Evolutionary conservation across 257 asterid species (phyloP), one percentile per base, ranked within the genome.

Genomic region (Ocimum tenuiflorum): DNA sequence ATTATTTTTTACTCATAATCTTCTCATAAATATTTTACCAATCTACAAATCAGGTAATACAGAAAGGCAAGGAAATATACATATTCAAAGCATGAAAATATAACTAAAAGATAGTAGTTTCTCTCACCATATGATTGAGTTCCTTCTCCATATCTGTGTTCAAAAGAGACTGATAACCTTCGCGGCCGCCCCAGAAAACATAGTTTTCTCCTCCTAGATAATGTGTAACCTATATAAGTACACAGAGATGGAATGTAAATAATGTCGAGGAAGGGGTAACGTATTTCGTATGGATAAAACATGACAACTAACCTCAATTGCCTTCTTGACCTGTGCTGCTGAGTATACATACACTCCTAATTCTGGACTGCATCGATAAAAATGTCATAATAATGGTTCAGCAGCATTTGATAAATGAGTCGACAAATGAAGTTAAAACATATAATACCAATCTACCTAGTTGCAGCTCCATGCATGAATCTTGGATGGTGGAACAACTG

Each of bases 171-270:
- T 90, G 99, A 73, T 94, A 94, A 53, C 99, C 99, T 70, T 94
- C 99, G 43, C 99, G 96, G 52, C 99, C 99, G 63, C 99, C 99
- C 99, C 99, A 73, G 88, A 94, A 43, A 86, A 69, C 99, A 64
- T 85, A 94, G 69, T 94, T 94, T 78, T 94, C 99, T 65, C 99
- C 99, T 27, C 99, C 97, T 23, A 94, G 94, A 82, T 86, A 82
- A 75, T 94, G 95, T 18, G 99, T 94, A 61, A 94, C 97, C 99
- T 94, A 77, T 94, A 77, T 50, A 62, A 19, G n/a, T n/a, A 12
- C 49, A 60, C 53, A 74, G 46, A 55, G 18, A n/a, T 14, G 0
- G 45, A 65, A 73, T 31, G 18, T 5, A 42, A 3, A 29, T n/a
- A n/a, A n/a, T n/a, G n/a, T n/a, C n/a, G n/a, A n/a, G n/a, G n/a